phyloP scores from a whole-genome alignment of 1,284 basidiomycete species.

The Sanghuangporus sanghuang region DNA sequence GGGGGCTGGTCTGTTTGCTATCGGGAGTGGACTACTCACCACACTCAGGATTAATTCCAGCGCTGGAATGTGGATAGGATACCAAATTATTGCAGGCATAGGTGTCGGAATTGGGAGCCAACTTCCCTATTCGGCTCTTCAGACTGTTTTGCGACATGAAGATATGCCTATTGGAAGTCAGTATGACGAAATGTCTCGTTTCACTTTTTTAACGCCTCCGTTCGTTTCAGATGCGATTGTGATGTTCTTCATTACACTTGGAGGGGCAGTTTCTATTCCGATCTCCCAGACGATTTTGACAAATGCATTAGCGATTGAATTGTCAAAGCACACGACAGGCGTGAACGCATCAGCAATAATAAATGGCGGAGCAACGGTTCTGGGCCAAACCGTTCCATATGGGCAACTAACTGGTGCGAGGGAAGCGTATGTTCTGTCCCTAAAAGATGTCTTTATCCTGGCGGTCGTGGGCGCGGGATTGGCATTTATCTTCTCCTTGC shows the following conservation, averaged over 20 bases:
- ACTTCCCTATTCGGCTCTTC: constrained; percentile 11
- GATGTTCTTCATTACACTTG: constrained; percentile 20
- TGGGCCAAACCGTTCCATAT: constrained; percentile 14
- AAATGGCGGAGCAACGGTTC: constrained; percentile 15
- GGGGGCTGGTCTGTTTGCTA: constrained; percentile 28
- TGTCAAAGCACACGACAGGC: constrained; percentile 17
- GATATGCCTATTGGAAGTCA: constrained; percentile 14
- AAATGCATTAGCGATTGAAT: constrained; percentile 16
- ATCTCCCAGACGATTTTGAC: constrained; percentile 22
- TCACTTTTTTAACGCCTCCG: neutral
- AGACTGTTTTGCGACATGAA: constrained; percentile 4
- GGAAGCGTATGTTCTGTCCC: constrained; percentile 12
- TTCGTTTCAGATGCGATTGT: constrained; percentile 16
- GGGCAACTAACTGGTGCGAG: constrained; percentile 15
- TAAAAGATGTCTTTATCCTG: constrained; percentile 11
- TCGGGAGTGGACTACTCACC: constrained; percentile 39
- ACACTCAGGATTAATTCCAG: constrained; percentile 30
- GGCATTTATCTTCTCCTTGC: constrained; percentile 6
- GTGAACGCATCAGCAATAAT: constrained; percentile 13
- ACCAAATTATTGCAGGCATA: constrained; percentile 27
- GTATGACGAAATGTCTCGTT: neutral
- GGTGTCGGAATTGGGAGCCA: constrained; percentile 11
- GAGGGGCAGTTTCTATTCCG: constrained; percentile 20
- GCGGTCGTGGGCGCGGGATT: constrained; percentile 3
- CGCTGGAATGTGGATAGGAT: constrained; percentile 33